Conservation (phyloP, 2,329 filamentous ascomycete species). For the Aureobasidium zeae region DNA sequence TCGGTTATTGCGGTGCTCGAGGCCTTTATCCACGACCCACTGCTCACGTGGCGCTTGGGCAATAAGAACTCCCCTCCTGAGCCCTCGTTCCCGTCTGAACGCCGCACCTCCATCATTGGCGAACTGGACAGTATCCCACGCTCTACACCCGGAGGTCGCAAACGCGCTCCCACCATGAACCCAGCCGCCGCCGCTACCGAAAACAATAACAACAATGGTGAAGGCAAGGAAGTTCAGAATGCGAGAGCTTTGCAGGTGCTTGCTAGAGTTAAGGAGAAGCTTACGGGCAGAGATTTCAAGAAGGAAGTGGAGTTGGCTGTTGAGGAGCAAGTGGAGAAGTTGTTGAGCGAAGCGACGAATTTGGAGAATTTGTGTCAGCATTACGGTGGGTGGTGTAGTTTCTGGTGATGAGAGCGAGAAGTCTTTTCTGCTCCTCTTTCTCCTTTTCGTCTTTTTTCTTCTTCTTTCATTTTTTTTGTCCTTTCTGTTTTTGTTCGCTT, state of each 20-base stretch:
- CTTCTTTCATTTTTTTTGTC: too few species aligned
- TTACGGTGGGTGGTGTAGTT: constrained; percentile 98
- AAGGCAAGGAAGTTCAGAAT: constrained; percentile 71
- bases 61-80: constrained; percentile 52
- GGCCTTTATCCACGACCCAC: constrained; percentile 98
- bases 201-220: constrained; percentile 21
- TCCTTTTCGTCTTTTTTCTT: too few species aligned
- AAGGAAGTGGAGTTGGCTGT: constrained; percentile 74
- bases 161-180: constrained; percentile 1
- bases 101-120: constrained; percentile 50
- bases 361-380: constrained; percentile 97
- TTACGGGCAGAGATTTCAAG: constrained; percentile 90
- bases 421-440: too few species aligned
- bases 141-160: constrained; percentile 9
- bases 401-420: too few species aligned
- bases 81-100: constrained; percentile 51
- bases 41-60: constrained; percentile 88
- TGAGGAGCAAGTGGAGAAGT: constrained; percentile 81
- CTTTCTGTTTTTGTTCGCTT: too few species aligned
- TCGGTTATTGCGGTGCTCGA: constrained; percentile 97
- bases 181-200: too few species aligned
- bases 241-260: constrained; percentile 86
- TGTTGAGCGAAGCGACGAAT: constrained; percentile 91
- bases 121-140: constrained; percentile 19
- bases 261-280: constrained; percentile 84